These are phyloP conservation scores for Tylopilus cervinicoccineus DNA, from an alignment of 768 basidiomycete genomes.

Conservation along the genomic window DNA sequence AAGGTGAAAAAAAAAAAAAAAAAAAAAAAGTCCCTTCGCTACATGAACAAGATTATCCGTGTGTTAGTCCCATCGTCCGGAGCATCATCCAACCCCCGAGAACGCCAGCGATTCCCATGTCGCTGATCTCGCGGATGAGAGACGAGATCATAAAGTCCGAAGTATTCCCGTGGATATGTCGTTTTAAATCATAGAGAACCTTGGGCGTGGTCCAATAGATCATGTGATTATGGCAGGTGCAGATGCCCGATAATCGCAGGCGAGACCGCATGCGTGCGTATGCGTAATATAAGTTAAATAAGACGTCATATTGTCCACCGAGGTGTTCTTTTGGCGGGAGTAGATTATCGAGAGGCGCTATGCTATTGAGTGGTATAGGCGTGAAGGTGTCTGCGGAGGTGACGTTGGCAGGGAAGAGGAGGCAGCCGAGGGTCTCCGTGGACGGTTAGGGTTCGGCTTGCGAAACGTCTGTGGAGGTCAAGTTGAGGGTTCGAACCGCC, in stretches of 20 bases:
- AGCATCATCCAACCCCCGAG: constrained; percentile 2
- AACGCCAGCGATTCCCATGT: constrained; percentile 2
- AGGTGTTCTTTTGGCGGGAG: constrained; percentile 14
- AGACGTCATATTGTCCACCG: constrained; percentile 9
- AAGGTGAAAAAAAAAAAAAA: not conserved
- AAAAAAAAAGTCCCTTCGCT: constrained; percentile 12
- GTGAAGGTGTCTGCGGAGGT: constrained; percentile 33
- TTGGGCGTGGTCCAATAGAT: constrained; percentile 12
- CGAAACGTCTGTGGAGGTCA: constrained; percentile 29
- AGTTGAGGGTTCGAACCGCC: not conserved
- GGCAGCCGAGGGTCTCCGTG: constrained; percentile 21
- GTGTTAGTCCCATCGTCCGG: constrained; percentile 24
- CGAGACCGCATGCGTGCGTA: constrained; percentile 18
- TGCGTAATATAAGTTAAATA: constrained; percentile 29
- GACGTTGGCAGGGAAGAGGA: constrained; percentile 19
- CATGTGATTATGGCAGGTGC: constrained; percentile 28
- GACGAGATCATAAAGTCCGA: constrained; percentile 20
- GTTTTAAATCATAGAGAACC: constrained; percentile 23
- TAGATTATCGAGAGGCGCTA: constrained; percentile 19
- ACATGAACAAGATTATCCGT: constrained; percentile 29
- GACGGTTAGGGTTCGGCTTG: constrained; percentile 26
- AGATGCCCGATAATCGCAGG: constrained; percentile 15
- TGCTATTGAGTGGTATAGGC: constrained; percentile 33
- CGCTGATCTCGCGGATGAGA: constrained; percentile 12
- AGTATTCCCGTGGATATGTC: constrained; percentile 24